Conservation (phyloP, 768 basidiomycete genomes). For the Panus rudis region DNA sequence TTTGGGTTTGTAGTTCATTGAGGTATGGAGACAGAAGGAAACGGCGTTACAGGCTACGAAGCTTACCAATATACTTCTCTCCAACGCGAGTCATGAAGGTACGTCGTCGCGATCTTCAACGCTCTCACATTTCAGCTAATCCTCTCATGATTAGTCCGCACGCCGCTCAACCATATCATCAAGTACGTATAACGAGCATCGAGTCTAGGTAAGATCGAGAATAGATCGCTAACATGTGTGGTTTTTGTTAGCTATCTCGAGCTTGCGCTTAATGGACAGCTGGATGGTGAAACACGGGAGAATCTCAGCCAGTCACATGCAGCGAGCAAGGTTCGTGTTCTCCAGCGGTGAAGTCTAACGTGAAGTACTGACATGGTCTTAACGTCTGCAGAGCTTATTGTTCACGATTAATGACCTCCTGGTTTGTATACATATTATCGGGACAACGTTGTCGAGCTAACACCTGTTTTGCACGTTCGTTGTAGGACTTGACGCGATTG, state of each 20-base stretch:
- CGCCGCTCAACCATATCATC: constrained; percentile 78
- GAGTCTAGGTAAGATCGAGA: no score
- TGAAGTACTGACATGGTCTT: neutral
- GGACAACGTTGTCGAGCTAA: neutral
- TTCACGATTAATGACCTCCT: constrained; percentile 83
- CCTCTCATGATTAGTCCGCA: constrained; percentile 35
- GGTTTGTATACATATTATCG: constrained; percentile 23
- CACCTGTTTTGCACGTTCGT: no score
- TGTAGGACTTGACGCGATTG: constrained; percentile 64
- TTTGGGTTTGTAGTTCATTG: constrained; percentile 55
- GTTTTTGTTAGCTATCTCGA: constrained; percentile 54
- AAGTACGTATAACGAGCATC: constrained; percentile 48
- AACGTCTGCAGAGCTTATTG: constrained; percentile 55
- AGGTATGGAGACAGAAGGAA: constrained; percentile 82
- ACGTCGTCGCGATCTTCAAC: neutral
- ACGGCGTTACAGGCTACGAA: constrained; percentile 63
- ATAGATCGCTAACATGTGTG: no score
- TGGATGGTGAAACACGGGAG: constrained; percentile 67
- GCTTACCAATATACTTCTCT: constrained; percentile 65
- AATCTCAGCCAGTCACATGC: constrained; percentile 67
- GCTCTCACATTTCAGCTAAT: constrained; percentile 1
- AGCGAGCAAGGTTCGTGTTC: constrained; percentile 54
- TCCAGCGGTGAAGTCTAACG: neutral
- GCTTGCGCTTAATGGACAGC: constrained; percentile 67
- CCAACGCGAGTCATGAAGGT: constrained; percentile 84